Evolutionary conservation across 2,329 filamentous ascomycete species (phyloP), one percentile per base, ranked within the genome.

Genomic region (Neofusicoccum parvum): DNA sequence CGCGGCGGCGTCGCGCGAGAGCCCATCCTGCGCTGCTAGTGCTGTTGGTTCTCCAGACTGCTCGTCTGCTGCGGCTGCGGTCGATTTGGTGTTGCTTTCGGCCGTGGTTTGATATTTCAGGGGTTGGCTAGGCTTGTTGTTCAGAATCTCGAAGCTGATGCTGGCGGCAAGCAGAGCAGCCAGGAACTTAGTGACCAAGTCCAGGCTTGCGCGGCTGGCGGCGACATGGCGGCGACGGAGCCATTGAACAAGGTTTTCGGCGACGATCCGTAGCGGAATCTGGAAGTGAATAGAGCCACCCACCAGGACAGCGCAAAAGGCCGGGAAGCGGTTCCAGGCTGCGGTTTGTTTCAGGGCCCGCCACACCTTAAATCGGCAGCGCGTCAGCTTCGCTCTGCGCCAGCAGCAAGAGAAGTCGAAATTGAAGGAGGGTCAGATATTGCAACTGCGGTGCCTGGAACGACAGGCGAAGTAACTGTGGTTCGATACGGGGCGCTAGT

Each of bases 221-320:
- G n/a, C 9, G 17, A 65, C 1, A 37, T 41, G 36, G 14, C 39
- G 62, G 50, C 49, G 41, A 7, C 11, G 50, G n/a, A 62, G 59
- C 45, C 59, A 51, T n/a, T 41, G 36, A 15, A n/a, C 20, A 39
- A 50, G 36, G 14, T 17, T 41, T 12, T 36, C 34, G 20, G 54
- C 36, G 36, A 56, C 11, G 37, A 39, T 36, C 17, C 46, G 64
- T 17, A 80, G 66, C n/a, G 77, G 74, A 41, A 71, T 50, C 58
- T 78, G 74, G 20, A 85, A 71, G 58, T 83, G 65, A 15, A 82
- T 84, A 62, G 83, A 84, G 23, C 84, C 83, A 45, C 81, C 84
- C 17, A 85, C 77, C 15, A 86, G 74, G 27, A 80, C 69, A 49
- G 80, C 85, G 71, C 84, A 86, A 67, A 83, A 85, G 3, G 83